phyloP scores from a whole-genome alignment of 108 stramenopile genomes.

The Nitzschia inconspicua region DNA sequence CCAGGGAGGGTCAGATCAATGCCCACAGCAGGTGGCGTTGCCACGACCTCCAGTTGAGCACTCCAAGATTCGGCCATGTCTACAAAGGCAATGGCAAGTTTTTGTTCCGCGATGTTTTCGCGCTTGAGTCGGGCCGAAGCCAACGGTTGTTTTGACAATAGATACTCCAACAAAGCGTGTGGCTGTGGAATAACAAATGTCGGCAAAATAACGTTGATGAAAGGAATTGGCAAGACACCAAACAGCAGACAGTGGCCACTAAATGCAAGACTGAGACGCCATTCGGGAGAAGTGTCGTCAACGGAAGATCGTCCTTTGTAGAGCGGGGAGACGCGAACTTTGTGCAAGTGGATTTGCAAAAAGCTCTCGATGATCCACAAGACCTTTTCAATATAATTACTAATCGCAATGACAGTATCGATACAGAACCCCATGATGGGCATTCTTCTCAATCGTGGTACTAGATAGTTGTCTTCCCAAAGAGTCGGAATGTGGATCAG shows the following conservation, averaged over 20 bases:
- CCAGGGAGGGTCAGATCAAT: conserved; percentile 82
- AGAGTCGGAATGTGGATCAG: conserved; percentile 83
- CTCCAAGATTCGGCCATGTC: conserved; percentile 67
- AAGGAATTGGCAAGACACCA: conserved; percentile 76
- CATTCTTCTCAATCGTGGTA: conserved; percentile 45
- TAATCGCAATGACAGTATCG: conserved; percentile 57
- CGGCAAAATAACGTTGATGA: conserved; percentile 69
- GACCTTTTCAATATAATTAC: conserved; percentile 66
- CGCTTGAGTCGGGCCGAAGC: conserved; percentile 68
- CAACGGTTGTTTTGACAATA: conserved; percentile 74
- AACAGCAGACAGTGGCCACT: conserved; percentile 77
- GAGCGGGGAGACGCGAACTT: conserved; percentile 59
- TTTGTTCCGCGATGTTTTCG: conserved; percentile 74
- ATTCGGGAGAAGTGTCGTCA: conserved; percentile 45
- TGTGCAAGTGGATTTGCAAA: conserved; percentile 74
- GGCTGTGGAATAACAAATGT: conserved; percentile 87
- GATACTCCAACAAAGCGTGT: conserved; percentile 72
- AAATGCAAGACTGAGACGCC: conserved; percentile 75
- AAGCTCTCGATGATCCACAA: conserved; percentile 79
- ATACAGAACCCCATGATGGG: conserved; percentile 56
- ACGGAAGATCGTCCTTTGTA: conserved; percentile 45
- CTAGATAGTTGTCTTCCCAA: conserved; percentile 72
- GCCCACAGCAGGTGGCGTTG: conserved; percentile 72
- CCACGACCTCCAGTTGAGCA: conserved; percentile 63
- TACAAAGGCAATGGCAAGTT: conserved; percentile 61